phyloP scores from a whole-genome alignment of 208 protist species.

The Spongospora subterranea region DNA sequence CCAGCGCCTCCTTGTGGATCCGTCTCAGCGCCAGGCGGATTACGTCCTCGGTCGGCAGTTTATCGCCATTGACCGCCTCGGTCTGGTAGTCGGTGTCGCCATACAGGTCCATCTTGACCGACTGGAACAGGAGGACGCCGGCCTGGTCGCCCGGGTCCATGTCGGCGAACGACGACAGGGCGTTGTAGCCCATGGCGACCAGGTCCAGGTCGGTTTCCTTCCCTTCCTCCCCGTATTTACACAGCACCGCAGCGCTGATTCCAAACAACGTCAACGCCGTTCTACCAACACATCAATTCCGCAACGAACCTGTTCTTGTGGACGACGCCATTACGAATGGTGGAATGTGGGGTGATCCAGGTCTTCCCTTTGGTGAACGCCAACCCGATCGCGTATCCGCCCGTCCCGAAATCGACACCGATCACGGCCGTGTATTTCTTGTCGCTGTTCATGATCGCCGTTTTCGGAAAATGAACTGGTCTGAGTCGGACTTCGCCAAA shows the following conservation, averaged over 20 bases:
- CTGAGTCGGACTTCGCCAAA: no score
- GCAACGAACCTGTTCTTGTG: constrained; percentile 20
- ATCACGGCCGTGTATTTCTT: constrained; percentile 13
- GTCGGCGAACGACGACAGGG: background rate
- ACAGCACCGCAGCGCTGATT: background rate
- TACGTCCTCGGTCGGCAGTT: background rate
- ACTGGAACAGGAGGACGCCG: background rate
- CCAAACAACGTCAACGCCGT: background rate
- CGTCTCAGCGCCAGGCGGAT: background rate
- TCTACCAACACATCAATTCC: background rate
- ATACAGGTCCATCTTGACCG: constrained; percentile 22
- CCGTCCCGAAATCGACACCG: constrained; percentile 38
- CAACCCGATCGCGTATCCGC: background rate
- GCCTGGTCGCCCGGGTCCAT: background rate
- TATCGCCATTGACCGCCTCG: background rate
- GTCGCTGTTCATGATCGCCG: background rate
- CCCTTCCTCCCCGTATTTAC: background rate
- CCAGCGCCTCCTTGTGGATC: background rate
- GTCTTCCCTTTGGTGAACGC: background rate
- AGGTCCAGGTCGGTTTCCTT: background rate
- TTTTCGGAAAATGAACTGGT: background rate
- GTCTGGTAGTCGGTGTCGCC: background rate
- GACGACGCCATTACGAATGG: background rate
- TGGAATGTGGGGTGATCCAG: background rate
- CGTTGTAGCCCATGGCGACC: background rate